Percentiles rank a stretch among this genome's conserved stretches.
These are phyloP conservation scores for Neofusicoccum cordaticola DNA, from an alignment of 2,329 filamentous ascomycete genomes.

Conservation along the genomic window DNA sequence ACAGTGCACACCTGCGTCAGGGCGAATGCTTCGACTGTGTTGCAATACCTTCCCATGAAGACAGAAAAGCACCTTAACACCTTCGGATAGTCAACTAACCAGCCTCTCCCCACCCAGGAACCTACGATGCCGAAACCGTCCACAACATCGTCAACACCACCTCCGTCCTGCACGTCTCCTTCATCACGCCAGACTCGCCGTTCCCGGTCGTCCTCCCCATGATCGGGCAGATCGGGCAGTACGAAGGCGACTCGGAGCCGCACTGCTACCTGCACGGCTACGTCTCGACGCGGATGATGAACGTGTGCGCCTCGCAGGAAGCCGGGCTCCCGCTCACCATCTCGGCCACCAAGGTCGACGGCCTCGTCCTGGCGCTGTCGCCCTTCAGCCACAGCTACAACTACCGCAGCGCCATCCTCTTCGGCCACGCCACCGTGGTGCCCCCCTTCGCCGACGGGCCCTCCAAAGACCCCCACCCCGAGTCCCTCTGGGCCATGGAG, in stretches of 20 bases:
- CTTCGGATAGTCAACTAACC: neutral
- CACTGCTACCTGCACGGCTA: slow-evolving; percentile 78
- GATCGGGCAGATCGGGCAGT: slow-evolving; percentile 80
- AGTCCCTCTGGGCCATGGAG: slow-evolving; percentile 66
- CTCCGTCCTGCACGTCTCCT: slow-evolving; percentile 78
- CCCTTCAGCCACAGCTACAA: slow-evolving; percentile 82
- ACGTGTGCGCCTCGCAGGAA: slow-evolving; percentile 26
- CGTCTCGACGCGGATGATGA: slow-evolving; percentile 74
- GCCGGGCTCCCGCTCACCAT: slow-evolving; percentile 68
- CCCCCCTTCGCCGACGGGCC: slow-evolving; percentile 48
- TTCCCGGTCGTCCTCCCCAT: slow-evolving; percentile 80
- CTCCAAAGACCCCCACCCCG: slow-evolving; percentile 54
- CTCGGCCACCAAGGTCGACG: slow-evolving; percentile 72
- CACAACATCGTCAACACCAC: slow-evolving; percentile 72
- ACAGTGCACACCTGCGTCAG: no score
- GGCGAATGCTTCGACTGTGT: no score
- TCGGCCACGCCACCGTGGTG: slow-evolving; percentile 70
- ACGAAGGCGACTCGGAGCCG: slow-evolving; percentile 57
- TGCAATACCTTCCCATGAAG: no score
- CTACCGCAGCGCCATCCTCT: slow-evolving; percentile 76
- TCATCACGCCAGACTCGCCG: slow-evolving; percentile 59
- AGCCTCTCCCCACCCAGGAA: slow-evolving; percentile 50
- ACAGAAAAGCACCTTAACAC: no score
- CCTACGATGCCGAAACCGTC: slow-evolving; percentile 70
- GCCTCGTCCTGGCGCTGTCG: slow-evolving; percentile 74